A percentile compares a stretch with the other conserved stretches of the same genome.
These are phyloP conservation scores for Dothideomycetidae sp. DNA, from an alignment of 2,329 filamentous ascomycete genomes.

Conservation along the genomic window DNA sequence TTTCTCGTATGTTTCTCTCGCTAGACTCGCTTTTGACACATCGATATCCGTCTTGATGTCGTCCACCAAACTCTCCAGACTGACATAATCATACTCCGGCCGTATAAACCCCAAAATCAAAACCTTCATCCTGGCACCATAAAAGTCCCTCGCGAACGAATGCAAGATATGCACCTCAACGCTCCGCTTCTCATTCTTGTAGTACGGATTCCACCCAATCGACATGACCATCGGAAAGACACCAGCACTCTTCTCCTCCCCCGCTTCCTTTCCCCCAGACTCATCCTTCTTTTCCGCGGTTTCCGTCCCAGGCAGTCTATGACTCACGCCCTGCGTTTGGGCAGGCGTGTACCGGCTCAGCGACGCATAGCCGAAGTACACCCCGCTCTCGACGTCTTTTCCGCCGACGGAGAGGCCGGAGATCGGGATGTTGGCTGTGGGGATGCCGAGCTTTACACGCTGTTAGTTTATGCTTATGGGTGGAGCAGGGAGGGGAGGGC, in stretches of 20 bases:
- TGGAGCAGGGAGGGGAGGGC: not conserved
- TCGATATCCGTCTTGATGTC: constrained; percentile 85
- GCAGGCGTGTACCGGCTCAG: constrained; percentile 31
- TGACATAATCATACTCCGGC: constrained; percentile 77
- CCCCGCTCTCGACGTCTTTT: constrained; percentile 53
- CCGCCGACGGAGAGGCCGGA: constrained; percentile 57
- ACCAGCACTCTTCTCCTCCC: constrained; percentile 13
- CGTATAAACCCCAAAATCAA: constrained; percentile 77
- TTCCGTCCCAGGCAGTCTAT: constrained; percentile 10
- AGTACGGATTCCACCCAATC: constrained; percentile 95
- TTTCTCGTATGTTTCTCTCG: constrained; percentile 43
- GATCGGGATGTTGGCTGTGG: constrained; percentile 75
- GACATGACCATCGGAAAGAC: constrained; percentile 83
- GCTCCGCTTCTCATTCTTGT: constrained; percentile 74
- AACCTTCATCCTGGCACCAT: constrained; percentile 64
- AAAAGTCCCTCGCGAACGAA: constrained; percentile 67
- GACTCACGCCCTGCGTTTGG: constrained; percentile 12
- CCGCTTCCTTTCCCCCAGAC: constrained; percentile 8
- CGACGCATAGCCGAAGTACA: constrained; percentile 87
- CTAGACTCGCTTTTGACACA: constrained; percentile 62
- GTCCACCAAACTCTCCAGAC: constrained; percentile 65
- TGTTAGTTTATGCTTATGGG: not conserved
- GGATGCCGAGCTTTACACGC: constrained; percentile 66
- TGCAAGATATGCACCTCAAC: constrained; percentile 57
- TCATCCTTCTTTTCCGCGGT: constrained; percentile 11